These are phyloP conservation scores for Westerdykella ornata DNA, from an alignment of 2,329 filamentous ascomycete genomes.

Conservation along the genomic window DNA sequence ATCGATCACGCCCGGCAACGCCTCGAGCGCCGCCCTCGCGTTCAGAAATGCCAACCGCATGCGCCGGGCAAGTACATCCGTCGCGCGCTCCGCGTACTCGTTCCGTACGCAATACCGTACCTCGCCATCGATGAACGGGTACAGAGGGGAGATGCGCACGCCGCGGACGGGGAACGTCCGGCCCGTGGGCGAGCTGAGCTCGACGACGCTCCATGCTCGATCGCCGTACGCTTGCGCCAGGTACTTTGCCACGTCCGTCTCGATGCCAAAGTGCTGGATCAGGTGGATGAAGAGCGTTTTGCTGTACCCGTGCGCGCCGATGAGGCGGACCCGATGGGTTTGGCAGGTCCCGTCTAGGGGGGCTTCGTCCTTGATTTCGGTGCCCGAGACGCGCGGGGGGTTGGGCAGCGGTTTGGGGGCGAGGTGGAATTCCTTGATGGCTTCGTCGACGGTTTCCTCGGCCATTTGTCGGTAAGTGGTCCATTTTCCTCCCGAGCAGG, in stretches of 20 bases:
- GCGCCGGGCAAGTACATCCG: constrained; percentile 78
- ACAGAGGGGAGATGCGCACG: constrained; percentile 69
- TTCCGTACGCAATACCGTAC: constrained; percentile 79
- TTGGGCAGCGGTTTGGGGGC: constrained; percentile 51
- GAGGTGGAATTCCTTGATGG: constrained; percentile 62
- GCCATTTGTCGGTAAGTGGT: constrained; percentile 92
- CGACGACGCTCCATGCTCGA: constrained; percentile 82
- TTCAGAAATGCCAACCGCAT: constrained; percentile 86
- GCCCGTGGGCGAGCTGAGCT: constrained; percentile 69
- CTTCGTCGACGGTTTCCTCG: constrained; percentile 79
- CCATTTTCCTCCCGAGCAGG: constrained; percentile 86
- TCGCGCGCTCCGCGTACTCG: constrained; percentile 86
- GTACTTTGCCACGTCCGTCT: constrained; percentile 88
- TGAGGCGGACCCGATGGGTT: constrained; percentile 72
- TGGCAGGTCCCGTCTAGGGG: constrained; percentile 68
- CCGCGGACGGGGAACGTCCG: constrained; percentile 77
- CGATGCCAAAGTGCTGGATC: constrained; percentile 86
- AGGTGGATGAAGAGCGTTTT: constrained; percentile 92
- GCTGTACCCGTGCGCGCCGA: constrained; percentile 81
- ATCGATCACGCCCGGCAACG: constrained; percentile 78
- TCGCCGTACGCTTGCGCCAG: constrained; percentile 84
- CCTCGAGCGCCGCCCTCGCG: constrained; percentile 81
- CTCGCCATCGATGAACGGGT: constrained; percentile 89
- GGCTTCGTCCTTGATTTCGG: constrained; percentile 65
- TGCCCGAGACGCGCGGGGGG: constrained; percentile 62